phyloP scores from a whole-genome alignment of 108 stramenopile genomes.

The Chaetoceros muelleri region DNA sequence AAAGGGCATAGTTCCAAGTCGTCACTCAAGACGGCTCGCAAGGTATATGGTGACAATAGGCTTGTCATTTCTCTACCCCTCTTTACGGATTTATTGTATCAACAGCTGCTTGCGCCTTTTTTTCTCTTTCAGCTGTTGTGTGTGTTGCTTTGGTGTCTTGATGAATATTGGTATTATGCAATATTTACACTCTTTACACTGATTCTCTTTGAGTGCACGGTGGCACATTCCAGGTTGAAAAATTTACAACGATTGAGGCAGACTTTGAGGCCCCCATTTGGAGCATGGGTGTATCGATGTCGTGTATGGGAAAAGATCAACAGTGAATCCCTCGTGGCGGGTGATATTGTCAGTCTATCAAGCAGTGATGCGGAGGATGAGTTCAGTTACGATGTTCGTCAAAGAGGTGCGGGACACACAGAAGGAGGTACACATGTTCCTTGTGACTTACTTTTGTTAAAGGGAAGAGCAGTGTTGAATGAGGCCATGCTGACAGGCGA shows the following conservation, averaged over 20 bases:
- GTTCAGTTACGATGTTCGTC: no score
- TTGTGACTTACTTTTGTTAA: slow-evolving; percentile 80
- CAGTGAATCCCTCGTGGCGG: slow-evolving; percentile 72
- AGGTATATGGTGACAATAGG: slow-evolving; percentile 74
- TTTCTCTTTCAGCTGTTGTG: slow-evolving; percentile 98
- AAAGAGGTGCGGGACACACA: slow-evolving; percentile 2
- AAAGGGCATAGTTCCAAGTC: slow-evolving; percentile 28
- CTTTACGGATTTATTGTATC: slow-evolving; percentile 69
- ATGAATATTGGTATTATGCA: slow-evolving; percentile 98
- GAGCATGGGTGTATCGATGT: slow-evolving; percentile 32
- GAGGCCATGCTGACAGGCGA: slow-evolving; percentile 98
- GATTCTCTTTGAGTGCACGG: slow-evolving; percentile 85
- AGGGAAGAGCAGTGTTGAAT: slow-evolving; percentile 86
- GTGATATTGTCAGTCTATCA: slow-evolving; percentile 80
- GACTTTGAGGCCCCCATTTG: slow-evolving; percentile 20
- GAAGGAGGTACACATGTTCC: slow-evolving; percentile 51
- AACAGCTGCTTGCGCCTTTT: slow-evolving; percentile 91
- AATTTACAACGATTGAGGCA: slow-evolving; percentile 65
- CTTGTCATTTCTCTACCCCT: slow-evolving; percentile 82
- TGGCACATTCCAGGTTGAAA: slow-evolving; percentile 79
- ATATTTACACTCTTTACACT: slow-evolving; percentile 90
- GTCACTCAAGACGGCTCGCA: slow-evolving; percentile 12
- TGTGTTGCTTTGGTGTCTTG: slow-evolving; percentile 90
- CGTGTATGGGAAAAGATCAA: slow-evolving; percentile 51
- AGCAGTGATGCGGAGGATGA: no score